Base-by-base conservation (phyloP, 2,329 filamentous ascomycete species). In the Ascosphaera apis region DNA sequence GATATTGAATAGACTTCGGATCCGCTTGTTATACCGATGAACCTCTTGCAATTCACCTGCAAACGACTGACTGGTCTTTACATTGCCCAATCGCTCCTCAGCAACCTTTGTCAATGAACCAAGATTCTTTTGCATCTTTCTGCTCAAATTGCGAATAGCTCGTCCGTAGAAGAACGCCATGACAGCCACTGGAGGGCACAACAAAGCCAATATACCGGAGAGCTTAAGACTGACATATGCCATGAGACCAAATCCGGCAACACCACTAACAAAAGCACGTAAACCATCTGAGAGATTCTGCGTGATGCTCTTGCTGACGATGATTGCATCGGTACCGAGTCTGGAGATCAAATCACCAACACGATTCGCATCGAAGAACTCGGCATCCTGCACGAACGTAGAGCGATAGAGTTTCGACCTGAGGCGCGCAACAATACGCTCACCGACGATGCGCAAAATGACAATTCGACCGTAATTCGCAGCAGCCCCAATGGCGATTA, bases 211-310 rank as follows among this genome's bases (percentile, higher is more conserved):
- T 39, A 93, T 73, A 35, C 80, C 79, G 2, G 86, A 92, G 37
- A 98, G 66, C 54, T 91, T 78, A 37, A 91, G 67, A 52, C 82
- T 92, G 40, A 92, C 79, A 65, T 82, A 95, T n/a, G 80, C 71
- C 88, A 98, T 98, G 54, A 91, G 74, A 35, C 70, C 70, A 47
- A 98, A 79, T 2, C 88, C 91, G 40, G 86, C 86, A 21, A 69
- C 72, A 45, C 88, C 88, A 45, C 83, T 92, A 41, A 98, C 86
- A 21, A 88, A 60, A 12, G 88, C 77, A 41, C 88, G 70, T 36
- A 98, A 66, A n/a, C 88, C 88, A 56, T 98, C 88, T 4, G 86
- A 95, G 35, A 98, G 62, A 51, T 98, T 98, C 51, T 95, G 86
- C 0, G 88, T 98, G 44, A 98, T 92, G 48, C 83, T 92, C 58